These are phyloP conservation scores for Pulveroboletus sp. DNA, from an alignment of 768 basidiomycete species.

Conservation along the genomic window DNA sequence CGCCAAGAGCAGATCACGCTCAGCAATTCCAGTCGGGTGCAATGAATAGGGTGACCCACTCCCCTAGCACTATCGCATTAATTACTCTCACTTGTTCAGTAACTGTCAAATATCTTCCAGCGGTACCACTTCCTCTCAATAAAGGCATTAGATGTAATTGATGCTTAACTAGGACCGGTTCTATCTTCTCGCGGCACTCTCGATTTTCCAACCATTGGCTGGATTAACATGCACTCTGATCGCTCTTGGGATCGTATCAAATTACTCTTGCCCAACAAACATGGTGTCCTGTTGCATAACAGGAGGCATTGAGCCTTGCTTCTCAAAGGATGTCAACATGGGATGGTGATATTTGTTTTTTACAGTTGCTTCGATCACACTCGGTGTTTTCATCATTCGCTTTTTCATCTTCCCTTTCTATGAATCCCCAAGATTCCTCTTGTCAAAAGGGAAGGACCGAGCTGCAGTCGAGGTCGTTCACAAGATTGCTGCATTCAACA, in stretches of 20 bases:
- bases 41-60: no score
- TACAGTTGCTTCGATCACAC: constrained; percentile 5
- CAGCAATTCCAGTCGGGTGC: no score
- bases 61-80: background rate
- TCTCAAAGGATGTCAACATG: constrained; percentile 14
- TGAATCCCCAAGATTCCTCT: constrained; percentile 14
- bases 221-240: background rate
- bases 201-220: constrained; percentile 6
- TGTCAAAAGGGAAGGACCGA: constrained; percentile 11
- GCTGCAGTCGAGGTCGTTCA: constrained; percentile 15
- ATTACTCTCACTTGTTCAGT: constrained; percentile 3
- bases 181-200: constrained; percentile 14
- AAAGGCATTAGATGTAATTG: background rate
- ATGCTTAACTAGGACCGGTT: constrained; percentile 7
- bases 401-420: constrained; percentile 17
- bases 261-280: no score
- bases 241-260: constrained; percentile 9
- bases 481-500: constrained; percentile 15
- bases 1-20: no score
- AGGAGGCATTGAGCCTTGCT: constrained; percentile 11
- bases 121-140: background rate
- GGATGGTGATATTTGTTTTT: constrained; percentile 20
- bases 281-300: constrained; percentile 13
- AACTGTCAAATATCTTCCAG: constrained; percentile 11
- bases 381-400: constrained; percentile 9